Conservation (phyloP, 106 monocot species). For the Platanthera guangdongensis region DNA sequence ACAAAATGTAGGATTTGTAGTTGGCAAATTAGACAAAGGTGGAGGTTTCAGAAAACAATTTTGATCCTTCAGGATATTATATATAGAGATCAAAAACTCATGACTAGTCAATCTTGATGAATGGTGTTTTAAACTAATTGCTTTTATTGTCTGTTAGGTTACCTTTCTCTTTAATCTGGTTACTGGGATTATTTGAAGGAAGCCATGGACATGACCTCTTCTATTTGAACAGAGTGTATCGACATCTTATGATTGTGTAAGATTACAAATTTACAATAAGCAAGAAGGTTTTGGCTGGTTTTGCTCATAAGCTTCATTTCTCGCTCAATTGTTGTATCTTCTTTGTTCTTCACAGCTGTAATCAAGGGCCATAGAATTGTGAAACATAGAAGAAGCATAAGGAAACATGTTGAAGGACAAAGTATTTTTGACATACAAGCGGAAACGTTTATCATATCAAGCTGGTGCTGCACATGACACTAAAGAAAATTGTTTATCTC, state of each 20-base stretch:
- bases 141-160: not conserved
- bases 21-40: not conserved
- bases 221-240: not conserved
- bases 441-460: constrained; percentile 3
- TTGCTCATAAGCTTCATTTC: not conserved
- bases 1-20: not conserved
- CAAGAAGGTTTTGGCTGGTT: not conserved
- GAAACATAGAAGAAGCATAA: not conserved
- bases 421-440: constrained; percentile 14
- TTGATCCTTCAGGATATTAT: not conserved
- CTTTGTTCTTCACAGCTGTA: constrained; percentile 1
- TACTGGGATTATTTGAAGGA: not conserved
- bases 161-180: not conserved
- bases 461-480: not conserved
- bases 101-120: not conserved
- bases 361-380: not conserved
- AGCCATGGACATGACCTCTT: not conserved
- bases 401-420: constrained; percentile 1
- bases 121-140: not conserved
- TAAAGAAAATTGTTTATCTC: not conserved
- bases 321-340: not conserved
- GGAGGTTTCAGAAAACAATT: not conserved
- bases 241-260: not conserved
- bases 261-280: not conserved
- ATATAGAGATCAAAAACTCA: not conserved